Evolutionary conservation across 306 rosid species (phyloP).

Genomic region (Citrullus amarus): DNA sequence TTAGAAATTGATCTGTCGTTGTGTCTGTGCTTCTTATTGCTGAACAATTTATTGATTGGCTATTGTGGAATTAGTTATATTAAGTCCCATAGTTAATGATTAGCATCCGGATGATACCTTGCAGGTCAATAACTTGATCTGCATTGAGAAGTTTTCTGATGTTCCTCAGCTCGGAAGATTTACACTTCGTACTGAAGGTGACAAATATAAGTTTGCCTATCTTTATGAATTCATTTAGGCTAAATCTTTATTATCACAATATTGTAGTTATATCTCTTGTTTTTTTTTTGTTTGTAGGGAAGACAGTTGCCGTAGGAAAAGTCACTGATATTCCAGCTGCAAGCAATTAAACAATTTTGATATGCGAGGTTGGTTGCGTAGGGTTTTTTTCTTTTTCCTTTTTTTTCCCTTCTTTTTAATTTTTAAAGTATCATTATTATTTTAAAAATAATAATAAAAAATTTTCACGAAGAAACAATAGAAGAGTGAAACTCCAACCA

Average conservation of each 20-base stretch:
- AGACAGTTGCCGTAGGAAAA: slow-evolving; percentile 91
- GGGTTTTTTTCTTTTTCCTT: background rate
- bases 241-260: background rate
- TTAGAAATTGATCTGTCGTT: background rate
- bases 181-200: slow-evolving; percentile 97
- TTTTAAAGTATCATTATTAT: no score
- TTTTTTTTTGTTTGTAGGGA: slow-evolving; percentile 34
- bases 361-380: slow-evolving; percentile 32
- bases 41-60: background rate
- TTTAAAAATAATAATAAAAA: no score
- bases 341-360: slow-evolving; percentile 55
- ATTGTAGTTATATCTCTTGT: slow-evolving; percentile 3
- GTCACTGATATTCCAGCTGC: slow-evolving; percentile 37
- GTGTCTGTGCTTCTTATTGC: background rate
- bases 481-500: no score
- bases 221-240: slow-evolving; percentile 1
- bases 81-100: background rate
- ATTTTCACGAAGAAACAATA: no score
- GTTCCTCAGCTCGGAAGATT: slow-evolving; percentile 93
- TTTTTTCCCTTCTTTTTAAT: background rate
- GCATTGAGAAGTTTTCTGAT: slow-evolving; percentile 69
- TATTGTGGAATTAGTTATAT: background rate
- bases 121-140: slow-evolving; percentile 61
- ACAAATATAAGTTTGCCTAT: background rate
- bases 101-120: background rate